Percentiles rank a stretch among this genome's conserved stretches.
Evolutionary conservation across 2,329 filamentous ascomycete species (phyloP).

Genomic region (Ceratocystis eucalypticola): DNA sequence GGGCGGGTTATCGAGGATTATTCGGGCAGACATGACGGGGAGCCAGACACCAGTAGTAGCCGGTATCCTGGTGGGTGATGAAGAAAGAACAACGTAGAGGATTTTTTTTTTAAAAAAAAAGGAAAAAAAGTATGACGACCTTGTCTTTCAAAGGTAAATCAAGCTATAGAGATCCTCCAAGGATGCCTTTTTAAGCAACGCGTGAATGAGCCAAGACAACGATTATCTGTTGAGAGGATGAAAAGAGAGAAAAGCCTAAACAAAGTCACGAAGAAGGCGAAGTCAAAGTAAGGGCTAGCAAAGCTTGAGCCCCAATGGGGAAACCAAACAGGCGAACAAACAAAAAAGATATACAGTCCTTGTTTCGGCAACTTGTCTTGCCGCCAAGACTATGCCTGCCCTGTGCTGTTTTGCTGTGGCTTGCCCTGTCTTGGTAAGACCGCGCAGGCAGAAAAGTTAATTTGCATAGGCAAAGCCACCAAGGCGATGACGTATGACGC

Average conservation of each 20-base stretch:
- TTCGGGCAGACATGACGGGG: conserved; percentile 48
- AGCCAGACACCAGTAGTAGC: neutral
- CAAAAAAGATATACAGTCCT: neutral
- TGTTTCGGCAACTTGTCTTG: neutral
- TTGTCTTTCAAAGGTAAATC: neutral
- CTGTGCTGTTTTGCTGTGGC: neutral
- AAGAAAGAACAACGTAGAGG: neutral
- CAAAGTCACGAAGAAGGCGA: neutral
- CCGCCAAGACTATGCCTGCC: neutral
- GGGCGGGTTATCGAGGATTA: conserved; percentile 51
- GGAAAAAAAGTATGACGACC: neutral
- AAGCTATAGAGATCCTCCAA: neutral
- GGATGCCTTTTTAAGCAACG: neutral
- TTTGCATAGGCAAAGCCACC: conserved; percentile 1
- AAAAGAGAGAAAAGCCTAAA: neutral
- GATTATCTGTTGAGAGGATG: neutral
- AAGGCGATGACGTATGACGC: conserved; percentile 1
- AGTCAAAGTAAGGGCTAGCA: neutral
- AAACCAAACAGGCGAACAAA: neutral
- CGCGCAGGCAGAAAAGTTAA: neutral
- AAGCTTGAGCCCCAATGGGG: neutral
- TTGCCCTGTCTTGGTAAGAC: neutral
- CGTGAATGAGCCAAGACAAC: neutral
- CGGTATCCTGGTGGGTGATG: neutral
- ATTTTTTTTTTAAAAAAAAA: neutral